phyloP scores from a whole-genome alignment of 331 rosid species.

The Spiraea crenata region DNA sequence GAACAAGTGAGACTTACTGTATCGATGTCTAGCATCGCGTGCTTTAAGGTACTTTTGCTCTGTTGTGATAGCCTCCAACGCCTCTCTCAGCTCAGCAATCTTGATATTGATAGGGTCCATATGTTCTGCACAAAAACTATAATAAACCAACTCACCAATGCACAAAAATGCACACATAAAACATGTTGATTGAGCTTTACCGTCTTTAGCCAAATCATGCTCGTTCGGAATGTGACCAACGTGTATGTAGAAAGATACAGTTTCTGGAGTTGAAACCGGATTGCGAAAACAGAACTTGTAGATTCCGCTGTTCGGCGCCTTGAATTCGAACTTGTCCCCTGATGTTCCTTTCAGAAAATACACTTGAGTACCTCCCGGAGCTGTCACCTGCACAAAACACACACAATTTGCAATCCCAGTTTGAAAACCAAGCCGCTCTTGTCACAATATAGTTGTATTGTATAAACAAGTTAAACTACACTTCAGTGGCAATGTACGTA shows the following conservation, averaged over 20 bases:
- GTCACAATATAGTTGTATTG: too few species aligned
- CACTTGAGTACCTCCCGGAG: constrained; percentile 61
- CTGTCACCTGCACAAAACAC: constrained; percentile 50
- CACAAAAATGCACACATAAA: too few species aligned
- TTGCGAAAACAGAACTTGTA: constrained; percentile 90
- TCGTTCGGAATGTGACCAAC: constrained; percentile 93
- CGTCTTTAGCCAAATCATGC: constrained; percentile 88
- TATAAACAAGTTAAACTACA: too few species aligned
- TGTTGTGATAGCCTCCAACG: constrained; percentile 82
- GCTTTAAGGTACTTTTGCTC: constrained; percentile 91
- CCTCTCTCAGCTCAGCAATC: constrained; percentile 96
- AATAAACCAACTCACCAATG: too few species aligned
- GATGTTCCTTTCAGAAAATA: constrained; percentile 67
- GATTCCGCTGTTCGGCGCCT: constrained; percentile 78
- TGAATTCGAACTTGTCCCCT: constrained; percentile 78
- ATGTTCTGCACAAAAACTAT: constrained; percentile 63
- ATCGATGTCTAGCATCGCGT: constrained; percentile 86
- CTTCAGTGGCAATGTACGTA: too few species aligned
- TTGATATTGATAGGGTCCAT: constrained; percentile 91
- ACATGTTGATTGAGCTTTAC: constrained; percentile 30
- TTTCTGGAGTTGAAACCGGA: constrained; percentile 80
- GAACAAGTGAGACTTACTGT: constrained; percentile 56
- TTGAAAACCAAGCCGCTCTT: neutral
- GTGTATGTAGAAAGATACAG: constrained; percentile 93
- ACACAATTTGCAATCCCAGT: neutral